phyloP scores from a whole-genome alignment of 306 rosid genomes.

The Cicer arietinum region DNA sequence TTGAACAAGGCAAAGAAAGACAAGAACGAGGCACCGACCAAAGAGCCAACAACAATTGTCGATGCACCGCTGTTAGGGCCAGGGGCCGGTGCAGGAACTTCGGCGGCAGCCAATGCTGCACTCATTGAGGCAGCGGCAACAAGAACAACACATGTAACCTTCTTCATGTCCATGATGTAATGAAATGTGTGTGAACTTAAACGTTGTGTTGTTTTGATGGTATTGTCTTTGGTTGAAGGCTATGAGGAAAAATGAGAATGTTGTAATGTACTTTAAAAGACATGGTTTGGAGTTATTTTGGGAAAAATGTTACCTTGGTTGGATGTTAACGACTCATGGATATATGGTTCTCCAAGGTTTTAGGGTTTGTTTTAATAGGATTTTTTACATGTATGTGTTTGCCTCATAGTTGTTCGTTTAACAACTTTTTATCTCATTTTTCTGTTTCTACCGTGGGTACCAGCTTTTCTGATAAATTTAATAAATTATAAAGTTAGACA shows the following conservation, averaged over 20 bases:
- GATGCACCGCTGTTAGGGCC: conserved; percentile 52
- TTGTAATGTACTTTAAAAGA: conserved; percentile 27
- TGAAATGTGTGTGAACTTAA: background rate
- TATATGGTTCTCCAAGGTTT: conserved; percentile 47
- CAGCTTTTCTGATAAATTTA: too few species aligned
- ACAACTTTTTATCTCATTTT: too few species aligned
- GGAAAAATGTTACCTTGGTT: conserved; percentile 12
- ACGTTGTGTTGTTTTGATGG: background rate
- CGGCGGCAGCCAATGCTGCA: conserved; percentile 45
- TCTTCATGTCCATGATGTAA: conserved; percentile 54
- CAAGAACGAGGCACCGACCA: conserved; percentile 62
- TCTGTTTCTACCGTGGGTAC: too few species aligned
- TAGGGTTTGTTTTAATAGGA: conserved; percentile 1
- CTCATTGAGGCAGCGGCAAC: conserved; percentile 53
- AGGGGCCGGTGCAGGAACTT: conserved; percentile 45
- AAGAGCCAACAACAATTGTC: conserved; percentile 49
- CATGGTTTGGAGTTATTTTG: conserved; percentile 19
- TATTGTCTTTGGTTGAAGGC: background rate
- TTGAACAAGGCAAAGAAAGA: conserved; percentile 61
- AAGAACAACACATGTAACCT: conserved; percentile 49
- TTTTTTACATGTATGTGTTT: conserved; percentile 8
- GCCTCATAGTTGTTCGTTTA: background rate
- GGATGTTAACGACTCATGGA: background rate
- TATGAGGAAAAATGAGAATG: conserved; percentile 3
- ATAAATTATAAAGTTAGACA: too few species aligned